These are phyloP conservation scores for Talaromyces pinophilus DNA, from an alignment of 2,329 filamentous ascomycete species.

Conservation along the genomic window DNA sequence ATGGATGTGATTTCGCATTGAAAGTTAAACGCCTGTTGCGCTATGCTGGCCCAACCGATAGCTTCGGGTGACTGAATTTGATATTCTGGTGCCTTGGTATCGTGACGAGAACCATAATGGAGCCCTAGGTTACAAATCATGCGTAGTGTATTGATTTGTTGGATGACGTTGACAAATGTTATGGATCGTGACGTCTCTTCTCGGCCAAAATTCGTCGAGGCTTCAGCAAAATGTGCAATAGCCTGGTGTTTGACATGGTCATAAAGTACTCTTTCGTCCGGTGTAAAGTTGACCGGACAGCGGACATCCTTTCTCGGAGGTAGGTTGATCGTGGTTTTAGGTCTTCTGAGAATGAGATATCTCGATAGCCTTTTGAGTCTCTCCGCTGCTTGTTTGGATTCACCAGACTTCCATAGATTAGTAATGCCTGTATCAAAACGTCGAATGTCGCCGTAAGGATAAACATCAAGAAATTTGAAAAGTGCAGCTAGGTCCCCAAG, in stretches of 20 bases:
- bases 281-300: background rate
- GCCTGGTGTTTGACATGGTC: background rate
- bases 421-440: background rate
- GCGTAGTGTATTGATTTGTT: background rate
- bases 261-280: background rate
- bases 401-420: background rate
- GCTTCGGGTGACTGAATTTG: background rate
- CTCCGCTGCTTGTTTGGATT: background rate
- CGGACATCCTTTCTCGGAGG: background rate
- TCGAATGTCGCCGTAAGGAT: background rate
- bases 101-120: background rate
- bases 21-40: background rate
- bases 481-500: background rate
- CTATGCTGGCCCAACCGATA: background rate
- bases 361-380: background rate
- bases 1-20: background rate
- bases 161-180: background rate
- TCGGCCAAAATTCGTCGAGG: background rate
- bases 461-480: background rate
- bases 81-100: background rate
- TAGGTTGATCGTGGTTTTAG: background rate
- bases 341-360: background rate
- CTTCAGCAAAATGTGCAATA: background rate
- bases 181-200: background rate
- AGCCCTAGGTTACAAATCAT: background rate